These are phyloP conservation scores for Ananas comosus DNA, from an alignment of 176 grass and related monocot genomes.

Conservation along the genomic window DNA sequence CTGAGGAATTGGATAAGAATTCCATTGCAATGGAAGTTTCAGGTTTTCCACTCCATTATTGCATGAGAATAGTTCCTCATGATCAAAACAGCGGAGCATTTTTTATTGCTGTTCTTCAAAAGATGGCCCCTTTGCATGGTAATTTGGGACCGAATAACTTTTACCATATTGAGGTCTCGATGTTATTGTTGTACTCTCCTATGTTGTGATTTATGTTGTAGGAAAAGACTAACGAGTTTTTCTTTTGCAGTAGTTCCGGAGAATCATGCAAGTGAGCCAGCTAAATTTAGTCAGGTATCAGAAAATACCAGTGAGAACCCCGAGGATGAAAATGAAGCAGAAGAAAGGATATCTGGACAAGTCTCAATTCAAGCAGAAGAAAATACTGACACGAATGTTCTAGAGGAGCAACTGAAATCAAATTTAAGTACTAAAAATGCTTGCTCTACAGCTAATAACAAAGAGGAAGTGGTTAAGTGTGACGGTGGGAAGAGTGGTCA, in stretches of 20 bases:
- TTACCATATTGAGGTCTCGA: too few relatives aligned
- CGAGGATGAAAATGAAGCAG: constrained; percentile 15
- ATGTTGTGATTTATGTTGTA: too few relatives aligned
- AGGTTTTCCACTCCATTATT: constrained; percentile 54
- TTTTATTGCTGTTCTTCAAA: constrained; percentile 91
- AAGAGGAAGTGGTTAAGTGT: constrained; percentile 23
- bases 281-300: constrained; percentile 25
- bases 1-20: constrained; percentile 20
- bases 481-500: constrained; percentile 15
- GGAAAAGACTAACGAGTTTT: neutral
- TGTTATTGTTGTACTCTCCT: too few relatives aligned
- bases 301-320: constrained; percentile 21
- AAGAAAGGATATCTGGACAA: constrained; percentile 29
- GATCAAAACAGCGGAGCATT: constrained; percentile 96
- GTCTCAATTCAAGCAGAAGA: constrained; percentile 27
- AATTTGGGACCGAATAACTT: neutral
- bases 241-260: constrained; percentile 28
- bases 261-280: constrained; percentile 30
- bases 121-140: constrained; percentile 57
- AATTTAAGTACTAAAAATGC: constrained; percentile 19
- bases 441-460: constrained; percentile 24
- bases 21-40: constrained; percentile 45
- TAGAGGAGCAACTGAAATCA: constrained; percentile 25
- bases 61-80: constrained; percentile 93
- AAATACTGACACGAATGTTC: constrained; percentile 22